phyloP scores from a whole-genome alignment of 257 asterid species.

The Cinchona pubescens region DNA sequence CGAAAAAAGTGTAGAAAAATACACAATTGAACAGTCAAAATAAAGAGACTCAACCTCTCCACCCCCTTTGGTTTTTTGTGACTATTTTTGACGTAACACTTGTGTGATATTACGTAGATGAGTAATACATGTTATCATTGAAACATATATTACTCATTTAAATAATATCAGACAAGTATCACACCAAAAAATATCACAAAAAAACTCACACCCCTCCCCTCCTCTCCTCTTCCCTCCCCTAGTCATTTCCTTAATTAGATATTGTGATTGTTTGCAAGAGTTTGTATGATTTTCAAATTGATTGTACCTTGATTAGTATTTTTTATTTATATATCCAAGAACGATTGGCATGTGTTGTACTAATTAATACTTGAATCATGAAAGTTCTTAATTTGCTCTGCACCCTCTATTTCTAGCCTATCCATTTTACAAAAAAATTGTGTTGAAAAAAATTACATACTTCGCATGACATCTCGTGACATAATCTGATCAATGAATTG shows the following conservation, averaged over 20 bases:
- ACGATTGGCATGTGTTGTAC: background rate
- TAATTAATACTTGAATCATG: background rate
- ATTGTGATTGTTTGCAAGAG: background rate
- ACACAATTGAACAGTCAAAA: background rate
- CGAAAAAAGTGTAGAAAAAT: too few species aligned
- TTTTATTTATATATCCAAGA: background rate
- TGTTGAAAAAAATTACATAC: background rate
- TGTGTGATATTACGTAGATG: too few species aligned
- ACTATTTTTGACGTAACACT: too few species aligned
- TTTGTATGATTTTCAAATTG: background rate
- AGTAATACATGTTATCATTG: too few species aligned
- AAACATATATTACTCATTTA: too few species aligned
- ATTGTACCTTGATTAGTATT: background rate
- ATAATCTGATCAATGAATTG: background rate
- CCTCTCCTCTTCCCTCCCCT: too few species aligned
- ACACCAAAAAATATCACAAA: too few species aligned
- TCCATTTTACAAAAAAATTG: background rate
- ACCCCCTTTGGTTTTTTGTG: too few species aligned
- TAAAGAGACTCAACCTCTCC: too few species aligned
- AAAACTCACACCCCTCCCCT: too few species aligned
- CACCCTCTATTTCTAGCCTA: background rate
- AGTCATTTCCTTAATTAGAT: background rate
- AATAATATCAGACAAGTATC: too few species aligned
- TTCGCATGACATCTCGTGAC: background rate
- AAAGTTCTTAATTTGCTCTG: background rate